Evolutionary conservation across 2,329 filamentous ascomycete genomes (phyloP).

Genomic region (Stachybotrys elegans): DNA sequence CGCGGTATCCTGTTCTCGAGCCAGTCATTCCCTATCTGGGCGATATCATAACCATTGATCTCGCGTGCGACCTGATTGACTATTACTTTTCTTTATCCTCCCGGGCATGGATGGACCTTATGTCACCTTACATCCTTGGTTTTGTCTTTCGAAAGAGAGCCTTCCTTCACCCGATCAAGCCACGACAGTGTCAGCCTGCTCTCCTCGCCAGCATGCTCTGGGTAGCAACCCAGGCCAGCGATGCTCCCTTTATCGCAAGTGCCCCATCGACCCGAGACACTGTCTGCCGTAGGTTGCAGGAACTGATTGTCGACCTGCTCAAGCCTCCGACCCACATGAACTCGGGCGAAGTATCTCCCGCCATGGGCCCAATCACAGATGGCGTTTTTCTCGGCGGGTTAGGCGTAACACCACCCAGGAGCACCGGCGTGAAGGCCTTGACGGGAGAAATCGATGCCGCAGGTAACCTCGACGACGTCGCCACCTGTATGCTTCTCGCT

Average conservation of each 20-base stretch:
- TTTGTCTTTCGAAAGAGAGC: slow-evolving; percentile 87
- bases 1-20: slow-evolving; percentile 81
- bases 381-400: slow-evolving; percentile 75
- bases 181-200: slow-evolving; percentile 76
- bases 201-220: slow-evolving; percentile 92
- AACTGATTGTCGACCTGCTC: slow-evolving; percentile 77
- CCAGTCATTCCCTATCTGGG: slow-evolving; percentile 80
- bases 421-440: slow-evolving; percentile 50
- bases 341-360: slow-evolving; percentile 42
- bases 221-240: slow-evolving; percentile 91
- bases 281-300: slow-evolving; percentile 82
- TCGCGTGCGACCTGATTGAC: slow-evolving; percentile 86
- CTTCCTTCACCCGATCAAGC: slow-evolving; percentile 76
- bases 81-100: slow-evolving; percentile 88
- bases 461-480: slow-evolving; percentile 78
- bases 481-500: slow-evolving; percentile 87
- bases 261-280: slow-evolving; percentile 78
- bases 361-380: slow-evolving; percentile 56
- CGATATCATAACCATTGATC: slow-evolving; percentile 69
- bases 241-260: slow-evolving; percentile 77
- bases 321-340: slow-evolving; percentile 80
- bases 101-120: slow-evolving; percentile 78
- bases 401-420: slow-evolving; percentile 65
- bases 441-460: slow-evolving; percentile 63
- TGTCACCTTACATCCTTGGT: slow-evolving; percentile 83